These are phyloP conservation scores for Leccinum olivaceopallidum DNA, from an alignment of 768 basidiomycete species.

Conservation along the genomic window DNA sequence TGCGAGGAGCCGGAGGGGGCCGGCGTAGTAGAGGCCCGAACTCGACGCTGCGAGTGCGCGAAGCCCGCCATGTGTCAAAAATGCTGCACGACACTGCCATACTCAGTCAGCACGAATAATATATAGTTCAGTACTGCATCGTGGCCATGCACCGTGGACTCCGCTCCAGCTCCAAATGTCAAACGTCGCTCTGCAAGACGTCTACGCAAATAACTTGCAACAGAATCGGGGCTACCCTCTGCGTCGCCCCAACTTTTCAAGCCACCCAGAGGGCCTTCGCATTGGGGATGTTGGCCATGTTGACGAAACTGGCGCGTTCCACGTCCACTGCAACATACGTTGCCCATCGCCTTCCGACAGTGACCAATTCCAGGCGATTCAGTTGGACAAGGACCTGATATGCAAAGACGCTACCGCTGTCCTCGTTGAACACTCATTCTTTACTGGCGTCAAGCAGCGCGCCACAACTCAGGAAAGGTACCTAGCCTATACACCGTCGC, in stretches of 20 bases:
- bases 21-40: no score
- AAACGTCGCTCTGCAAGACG: neutral
- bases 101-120: no score
- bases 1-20: no score
- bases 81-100: no score
- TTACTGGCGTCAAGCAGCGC: no score
- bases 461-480: no score
- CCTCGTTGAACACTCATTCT: no score
- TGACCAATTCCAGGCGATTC: neutral
- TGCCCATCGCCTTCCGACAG: neutral
- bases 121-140: no score
- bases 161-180: neutral
- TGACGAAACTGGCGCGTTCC: slow-evolving; percentile 26
- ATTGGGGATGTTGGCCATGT: slow-evolving; percentile 38
- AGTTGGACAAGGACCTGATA: neutral
- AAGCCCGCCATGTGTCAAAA: no score
- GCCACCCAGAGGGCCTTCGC: slow-evolving; percentile 28
- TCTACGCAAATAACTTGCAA: slow-evolving; percentile 14
- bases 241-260: slow-evolving; percentile 27
- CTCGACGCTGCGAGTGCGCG: no score
- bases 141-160: no score
- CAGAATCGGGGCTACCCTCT: slow-evolving; percentile 30
- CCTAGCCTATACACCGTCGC: no score
- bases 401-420: neutral
- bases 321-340: slow-evolving; percentile 34